Base-by-base conservation (phyloP, 2,329 filamentous ascomycete genomes). In the Tolypocladium sp. region DNA sequence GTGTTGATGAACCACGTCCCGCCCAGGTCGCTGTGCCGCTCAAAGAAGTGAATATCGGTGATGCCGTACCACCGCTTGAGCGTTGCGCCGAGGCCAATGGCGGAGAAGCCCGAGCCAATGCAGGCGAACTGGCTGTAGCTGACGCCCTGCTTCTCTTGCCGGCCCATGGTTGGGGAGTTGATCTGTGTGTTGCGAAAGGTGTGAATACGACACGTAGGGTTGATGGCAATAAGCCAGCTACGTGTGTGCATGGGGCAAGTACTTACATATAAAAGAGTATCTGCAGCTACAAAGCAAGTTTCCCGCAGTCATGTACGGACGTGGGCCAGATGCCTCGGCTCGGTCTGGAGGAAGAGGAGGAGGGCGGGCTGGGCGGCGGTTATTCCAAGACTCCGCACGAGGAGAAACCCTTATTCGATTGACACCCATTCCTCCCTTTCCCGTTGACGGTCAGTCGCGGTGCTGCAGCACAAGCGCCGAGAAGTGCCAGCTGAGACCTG, bases 1-100 rank as follows among this genome's bases (percentile, higher is more conserved):
- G 77, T 74, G 67, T 87, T 88, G 52, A 79, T 79, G 70, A 78
- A 79, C 86, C 86, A 89, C 1, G 85, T 87, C 9, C 86, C 86
- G 38, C 85, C 85, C 51, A 87, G 75, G 3, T 79, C 78, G 4
- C 75, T 71, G 61, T 83, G 75, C 15, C 81, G 75, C 30, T 88
- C 86, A 60, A 87, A 87, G 66, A 88, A 77, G 35, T 75, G 74
- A 64, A 88, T 79, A 61, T 86, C 82, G 61, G 80, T 78, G 58
- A 84, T 83, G 37, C 77, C 78, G 49, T 87, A 77, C 68, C 79
- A 78, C 22, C 82, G 73, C 64, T 84, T 82, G 57, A 88, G 69
- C 30, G 80, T 79, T 49, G 81, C 84, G 9, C 80, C 85, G 66
- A 86, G 79, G 3, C 81, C 82, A 58, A 88, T 84, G 25, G 79